Base-by-base conservation (phyloP, 164 flowering plant genomes). In the Vitis labrusca region DNA sequence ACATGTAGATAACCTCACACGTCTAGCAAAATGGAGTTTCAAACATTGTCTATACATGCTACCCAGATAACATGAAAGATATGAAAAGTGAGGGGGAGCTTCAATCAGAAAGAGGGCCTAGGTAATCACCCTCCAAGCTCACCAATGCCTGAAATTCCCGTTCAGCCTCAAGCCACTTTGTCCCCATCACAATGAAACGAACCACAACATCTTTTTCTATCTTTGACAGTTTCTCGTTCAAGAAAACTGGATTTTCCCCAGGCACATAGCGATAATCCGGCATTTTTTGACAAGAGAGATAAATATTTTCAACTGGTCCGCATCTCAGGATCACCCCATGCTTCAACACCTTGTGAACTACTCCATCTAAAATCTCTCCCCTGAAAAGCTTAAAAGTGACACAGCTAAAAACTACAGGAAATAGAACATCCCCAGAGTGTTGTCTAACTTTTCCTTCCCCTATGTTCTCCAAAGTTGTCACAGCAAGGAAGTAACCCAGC, bases 301-400 rank as follows among this genome's bases (percentile, higher is more conserved):
- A 90, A 0, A 85, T 61, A 16, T 81, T 85, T 23, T 88, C 88
- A 0, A 86, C 53, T 2, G 98, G 97, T 2, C 98, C 97, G 66
- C 89, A 85, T 59, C 75, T 83, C 72, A 91, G 37, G 76, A 94
- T 81, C 9, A 87, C 90, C 3, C 97, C 97, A 44, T 82, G 92
- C 78, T 88, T 92, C 72, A 86, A 56, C 2, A 92, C 77, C 70
- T 66, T 81, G 84, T 83, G 80, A 1, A 86, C 92, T 9, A 71
- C 78, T 6, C 91, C 98, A 37, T 81, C 79, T 52, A 90, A 30
- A 9, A 91, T 64, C 77, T 93, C 98, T 48, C 92, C 98, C 50
- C 63, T 71, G 74, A 89, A 81, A 8, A 89, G 74, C 73, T 86
- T 88, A 85, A 89, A 91, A 37, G 91, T 82, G 55, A 88, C 55